phyloP scores from a whole-genome alignment of 1,139 yeast species.

The Nakaseomyces bracarensis region DNA sequence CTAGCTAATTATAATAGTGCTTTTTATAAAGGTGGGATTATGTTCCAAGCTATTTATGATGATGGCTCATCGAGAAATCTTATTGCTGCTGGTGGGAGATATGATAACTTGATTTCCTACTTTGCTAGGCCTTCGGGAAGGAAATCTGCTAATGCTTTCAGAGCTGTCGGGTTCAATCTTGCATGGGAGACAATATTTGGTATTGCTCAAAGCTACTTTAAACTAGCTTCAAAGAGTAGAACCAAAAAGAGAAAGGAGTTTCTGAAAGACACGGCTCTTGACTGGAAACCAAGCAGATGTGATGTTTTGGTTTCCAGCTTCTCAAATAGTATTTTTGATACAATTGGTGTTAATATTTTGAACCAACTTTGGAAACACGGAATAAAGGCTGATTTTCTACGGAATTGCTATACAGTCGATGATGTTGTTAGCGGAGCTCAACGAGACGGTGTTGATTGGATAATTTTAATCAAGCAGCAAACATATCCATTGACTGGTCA shows the following conservation, averaged over 20 bases:
- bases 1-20: conserved; percentile 73
- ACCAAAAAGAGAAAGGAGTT: conserved; percentile 33
- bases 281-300: conserved; percentile 53
- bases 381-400: conserved; percentile 62
- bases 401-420: conserved; percentile 49
- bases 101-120: conserved; percentile 60
- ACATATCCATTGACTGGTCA: conserved; percentile 30
- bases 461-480: conserved; percentile 64
- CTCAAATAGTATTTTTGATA: conserved; percentile 41
- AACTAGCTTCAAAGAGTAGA: conserved; percentile 31
- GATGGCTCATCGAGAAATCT: conserved; percentile 35
- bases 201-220: conserved; percentile 41
- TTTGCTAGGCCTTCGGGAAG: conserved; percentile 46
- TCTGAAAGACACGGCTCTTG: conserved; percentile 32
- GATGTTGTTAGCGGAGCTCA: conserved; percentile 60
- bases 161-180: conserved; percentile 80
- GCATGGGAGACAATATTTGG: conserved; percentile 54
- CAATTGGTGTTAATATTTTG: conserved; percentile 55
- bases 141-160: conserved; percentile 37
- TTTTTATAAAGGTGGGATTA: conserved; percentile 70
- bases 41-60: conserved; percentile 79
- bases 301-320: conserved; percentile 73
- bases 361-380: conserved; percentile 60
- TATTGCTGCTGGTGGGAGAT: conserved; percentile 91
- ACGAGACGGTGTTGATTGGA: conserved; percentile 64